Conservation (phyloP, 208 protist species). For the Wallacemonas sp. region DNA sequence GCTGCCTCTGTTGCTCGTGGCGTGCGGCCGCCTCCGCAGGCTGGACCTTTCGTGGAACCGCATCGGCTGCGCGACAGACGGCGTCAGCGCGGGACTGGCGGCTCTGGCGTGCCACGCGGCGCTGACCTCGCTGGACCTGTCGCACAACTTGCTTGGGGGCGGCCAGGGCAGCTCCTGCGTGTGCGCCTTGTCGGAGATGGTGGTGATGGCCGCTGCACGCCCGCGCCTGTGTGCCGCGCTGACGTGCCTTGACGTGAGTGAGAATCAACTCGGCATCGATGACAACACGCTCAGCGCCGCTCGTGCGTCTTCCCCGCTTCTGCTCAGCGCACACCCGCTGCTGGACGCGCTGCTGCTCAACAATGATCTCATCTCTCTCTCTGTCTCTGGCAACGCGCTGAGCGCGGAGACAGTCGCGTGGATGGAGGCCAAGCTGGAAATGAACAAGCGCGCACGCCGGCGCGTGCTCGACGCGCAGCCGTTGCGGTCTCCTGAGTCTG, state of each 20-base stretch:
- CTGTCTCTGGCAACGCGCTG: constrained; percentile 47
- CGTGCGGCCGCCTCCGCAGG: constrained; percentile 26
- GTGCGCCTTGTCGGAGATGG: constrained; percentile 3
- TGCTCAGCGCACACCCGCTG: constrained; percentile 38
- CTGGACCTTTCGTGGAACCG: constrained; percentile 56
- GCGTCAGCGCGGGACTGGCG: constrained; percentile 33
- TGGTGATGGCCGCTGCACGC: constrained; percentile 6
- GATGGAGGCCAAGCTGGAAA: constrained; percentile 55
- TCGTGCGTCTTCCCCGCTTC: neutral
- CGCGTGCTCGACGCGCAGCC: neutral
- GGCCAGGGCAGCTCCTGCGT: neutral
- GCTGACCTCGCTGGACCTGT: constrained; percentile 24
- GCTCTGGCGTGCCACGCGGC: constrained; percentile 37
- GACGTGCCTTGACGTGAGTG: neutral
- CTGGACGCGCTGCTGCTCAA: constrained; percentile 61
- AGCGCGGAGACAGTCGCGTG: constrained; percentile 38
- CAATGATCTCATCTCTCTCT: constrained; percentile 42
- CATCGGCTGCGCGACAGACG: constrained; percentile 30
- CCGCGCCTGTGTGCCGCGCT: neutral
- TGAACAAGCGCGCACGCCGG: constrained; percentile 33
- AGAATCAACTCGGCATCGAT: constrained; percentile 4
- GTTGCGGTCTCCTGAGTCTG: neutral
- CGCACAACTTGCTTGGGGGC: constrained; percentile 30
- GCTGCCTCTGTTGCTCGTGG: constrained; percentile 31
- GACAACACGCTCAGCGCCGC: neutral